phyloP scores from a whole-genome alignment of 805 yeast genomes.

The Kodamaea sagamina region DNA sequence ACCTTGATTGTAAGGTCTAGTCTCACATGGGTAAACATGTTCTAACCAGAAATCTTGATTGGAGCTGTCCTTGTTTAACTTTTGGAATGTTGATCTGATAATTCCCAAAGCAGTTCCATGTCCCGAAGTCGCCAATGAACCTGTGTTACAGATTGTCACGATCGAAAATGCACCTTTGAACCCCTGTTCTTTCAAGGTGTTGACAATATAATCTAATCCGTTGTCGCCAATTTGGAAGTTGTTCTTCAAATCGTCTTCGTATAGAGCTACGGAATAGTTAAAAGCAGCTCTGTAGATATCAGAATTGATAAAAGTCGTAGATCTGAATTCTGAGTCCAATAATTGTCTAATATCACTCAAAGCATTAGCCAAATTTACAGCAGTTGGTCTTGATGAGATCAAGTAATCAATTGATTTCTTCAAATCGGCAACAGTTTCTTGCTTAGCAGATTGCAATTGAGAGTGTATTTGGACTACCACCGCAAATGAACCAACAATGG shows the following conservation, averaged over 20 bases:
- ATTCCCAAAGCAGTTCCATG: constrained; percentile 97
- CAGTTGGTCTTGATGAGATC: constrained; percentile 87
- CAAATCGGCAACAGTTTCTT: constrained; percentile 37
- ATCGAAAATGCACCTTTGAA: constrained; percentile 73
- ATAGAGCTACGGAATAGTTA: constrained; percentile 54
- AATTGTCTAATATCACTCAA: constrained; percentile 50
- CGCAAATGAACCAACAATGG: constrained; percentile 87
- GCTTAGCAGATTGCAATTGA: constrained; percentile 22
- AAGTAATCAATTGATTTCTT: constrained; percentile 59
- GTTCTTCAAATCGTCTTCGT: constrained; percentile 75
- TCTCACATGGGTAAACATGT: constrained; percentile 85
- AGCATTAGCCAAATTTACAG: constrained; percentile 87
- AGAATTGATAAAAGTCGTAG: constrained; percentile 22
- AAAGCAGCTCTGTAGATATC: constrained; percentile 35
- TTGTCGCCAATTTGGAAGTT: constrained; percentile 76
- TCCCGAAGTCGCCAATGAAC: constrained; percentile 95
- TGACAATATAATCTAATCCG: constrained; percentile 70
- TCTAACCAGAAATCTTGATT: constrained; percentile 50
- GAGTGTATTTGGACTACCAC: constrained; percentile 67
- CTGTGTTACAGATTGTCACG: constrained; percentile 93
- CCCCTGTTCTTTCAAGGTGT: constrained; percentile 45
- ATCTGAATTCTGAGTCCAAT: constrained; percentile 12
- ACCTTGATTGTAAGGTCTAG: constrained; percentile 97
- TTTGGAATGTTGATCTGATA: constrained; percentile 65
- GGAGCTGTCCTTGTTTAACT: constrained; percentile 32